These are phyloP conservation scores for Talaromyces funiculosus DNA, from an alignment of 2,329 filamentous ascomycete species.

Conservation along the genomic window DNA sequence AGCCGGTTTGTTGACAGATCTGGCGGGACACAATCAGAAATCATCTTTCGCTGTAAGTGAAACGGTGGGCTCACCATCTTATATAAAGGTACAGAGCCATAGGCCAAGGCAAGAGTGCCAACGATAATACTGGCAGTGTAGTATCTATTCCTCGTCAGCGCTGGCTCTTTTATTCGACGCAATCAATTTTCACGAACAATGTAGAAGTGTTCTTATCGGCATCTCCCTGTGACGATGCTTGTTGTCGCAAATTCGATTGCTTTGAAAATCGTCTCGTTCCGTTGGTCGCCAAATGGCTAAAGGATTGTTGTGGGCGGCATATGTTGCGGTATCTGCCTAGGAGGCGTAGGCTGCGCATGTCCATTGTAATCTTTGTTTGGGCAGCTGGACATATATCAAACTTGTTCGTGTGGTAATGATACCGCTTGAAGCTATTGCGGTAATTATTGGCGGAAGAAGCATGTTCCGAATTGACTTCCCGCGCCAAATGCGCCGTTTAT, in stretches of 20 bases:
- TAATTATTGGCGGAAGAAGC: background rate
- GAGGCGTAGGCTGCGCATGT: background rate
- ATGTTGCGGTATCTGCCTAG: background rate
- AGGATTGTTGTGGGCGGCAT: slow-evolving; percentile 6
- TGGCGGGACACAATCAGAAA: slow-evolving; percentile 17
- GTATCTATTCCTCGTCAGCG: slow-evolving; percentile 42
- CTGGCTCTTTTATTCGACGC: background rate
- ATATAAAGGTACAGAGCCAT: slow-evolving; percentile 62
- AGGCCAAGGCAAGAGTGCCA: slow-evolving; percentile 58
- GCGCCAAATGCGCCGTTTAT: slow-evolving; percentile 2
- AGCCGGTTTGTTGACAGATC: slow-evolving; percentile 57
- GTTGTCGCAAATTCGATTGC: slow-evolving; percentile 24
- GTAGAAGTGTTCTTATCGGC: slow-evolving; percentile 50
- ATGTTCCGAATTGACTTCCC: background rate
- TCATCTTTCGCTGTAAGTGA: background rate
- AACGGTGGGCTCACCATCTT: slow-evolving; percentile 51
- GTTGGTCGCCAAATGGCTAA: slow-evolving; percentile 17
- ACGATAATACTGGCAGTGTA: slow-evolving; percentile 59
- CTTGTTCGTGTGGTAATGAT: background rate
- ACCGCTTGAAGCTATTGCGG: background rate
- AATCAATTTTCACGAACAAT: slow-evolving; percentile 37
- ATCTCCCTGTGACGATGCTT: slow-evolving; percentile 30
- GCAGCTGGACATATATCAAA: background rate
- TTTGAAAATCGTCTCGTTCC: slow-evolving; percentile 28
- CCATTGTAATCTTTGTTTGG: background rate